These are phyloP conservation scores for Pistacia integerrima DNA, from an alignment of 345 rosid genomes.

Conservation along the genomic window DNA sequence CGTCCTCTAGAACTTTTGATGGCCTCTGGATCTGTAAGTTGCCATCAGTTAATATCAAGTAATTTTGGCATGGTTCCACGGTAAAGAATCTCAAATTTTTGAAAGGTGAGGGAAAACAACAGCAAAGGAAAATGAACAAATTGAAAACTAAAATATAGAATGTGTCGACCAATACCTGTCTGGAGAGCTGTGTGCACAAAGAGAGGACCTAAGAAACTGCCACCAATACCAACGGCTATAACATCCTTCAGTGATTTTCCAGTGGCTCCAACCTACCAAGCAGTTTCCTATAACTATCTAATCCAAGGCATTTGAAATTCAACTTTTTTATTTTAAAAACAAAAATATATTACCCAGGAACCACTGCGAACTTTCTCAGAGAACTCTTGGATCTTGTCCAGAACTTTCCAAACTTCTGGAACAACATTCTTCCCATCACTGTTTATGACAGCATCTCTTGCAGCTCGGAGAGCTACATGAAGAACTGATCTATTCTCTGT, in stretches of 20 bases:
- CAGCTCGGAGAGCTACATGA: conserved; percentile 94
- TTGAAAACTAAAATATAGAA: conserved; percentile 9
- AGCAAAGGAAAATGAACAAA: neutral
- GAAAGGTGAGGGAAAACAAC: conserved; percentile 10
- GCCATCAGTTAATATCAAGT: conserved; percentile 22
- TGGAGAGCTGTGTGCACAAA: conserved; percentile 95
- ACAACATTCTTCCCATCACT: conserved; percentile 89
- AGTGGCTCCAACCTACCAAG: conserved; percentile 87
- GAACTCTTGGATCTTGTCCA: conserved; percentile 84
- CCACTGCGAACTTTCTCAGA: conserved; percentile 88
- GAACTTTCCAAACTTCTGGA: conserved; percentile 88
- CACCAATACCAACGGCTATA: conserved; percentile 90
- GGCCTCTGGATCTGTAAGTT: conserved; percentile 78
- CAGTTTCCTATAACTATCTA: conserved; percentile 23
- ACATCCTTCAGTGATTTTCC: conserved; percentile 88
- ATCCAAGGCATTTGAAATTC: conserved; percentile 4
- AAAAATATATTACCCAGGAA: conserved; percentile 67
- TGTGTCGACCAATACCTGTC: conserved; percentile 55
- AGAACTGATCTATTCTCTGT: conserved; percentile 95
- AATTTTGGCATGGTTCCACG: neutral
- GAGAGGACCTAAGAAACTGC: conserved; percentile 95
- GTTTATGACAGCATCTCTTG: conserved; percentile 69
- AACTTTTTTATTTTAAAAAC: conserved; percentile 15
- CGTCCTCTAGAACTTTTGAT: conserved; percentile 71
- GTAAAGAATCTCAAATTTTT: conserved; percentile 23